These are phyloP conservation scores for Helminthosporium solani DNA, from an alignment of 2,329 filamentous ascomycete genomes.

Conservation along the genomic window DNA sequence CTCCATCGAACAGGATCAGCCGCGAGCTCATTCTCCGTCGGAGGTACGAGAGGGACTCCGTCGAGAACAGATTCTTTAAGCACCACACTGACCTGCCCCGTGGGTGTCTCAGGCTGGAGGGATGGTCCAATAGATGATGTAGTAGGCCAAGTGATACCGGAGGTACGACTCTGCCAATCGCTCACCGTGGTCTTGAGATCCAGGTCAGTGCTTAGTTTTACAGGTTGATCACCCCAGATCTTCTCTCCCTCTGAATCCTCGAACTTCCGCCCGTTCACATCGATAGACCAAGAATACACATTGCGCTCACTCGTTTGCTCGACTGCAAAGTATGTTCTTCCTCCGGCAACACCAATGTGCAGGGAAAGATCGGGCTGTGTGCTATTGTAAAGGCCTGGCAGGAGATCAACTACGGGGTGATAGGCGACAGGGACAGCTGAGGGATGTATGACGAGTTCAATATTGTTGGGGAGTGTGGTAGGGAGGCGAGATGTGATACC, in stretches of 20 bases:
- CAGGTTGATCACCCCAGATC: constrained; percentile 23
- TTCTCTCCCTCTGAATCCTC: constrained; percentile 25
- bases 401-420: constrained; percentile 59
- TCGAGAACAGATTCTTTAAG: not conserved
- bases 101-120: not conserved
- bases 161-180: constrained; percentile 14
- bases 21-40: not conserved
- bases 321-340: constrained; percentile 64
- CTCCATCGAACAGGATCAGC: constrained; percentile 32
- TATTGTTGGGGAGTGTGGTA: constrained; percentile 26
- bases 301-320: constrained; percentile 70
- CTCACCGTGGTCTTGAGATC: constrained; percentile 15
- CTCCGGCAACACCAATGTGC: constrained; percentile 78
- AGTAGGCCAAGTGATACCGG: constrained; percentile 8
- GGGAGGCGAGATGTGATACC: constrained; percentile 72
- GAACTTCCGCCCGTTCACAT: constrained; percentile 60
- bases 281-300: constrained; percentile 62
- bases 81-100: not conserved
- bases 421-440: constrained; percentile 71
- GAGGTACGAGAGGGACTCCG: not conserved
- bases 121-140: not conserved
- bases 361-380: constrained; percentile 61
- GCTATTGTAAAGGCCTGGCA: constrained; percentile 63
- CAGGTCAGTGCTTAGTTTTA: constrained; percentile 20
- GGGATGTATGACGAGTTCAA: constrained; percentile 66